Percentiles rank a stretch among this genome's conserved stretches.
phyloP scores from a whole-genome alignment of 2,329 filamentous ascomycete genomes.

The Neopestalotiopsis sp. region DNA sequence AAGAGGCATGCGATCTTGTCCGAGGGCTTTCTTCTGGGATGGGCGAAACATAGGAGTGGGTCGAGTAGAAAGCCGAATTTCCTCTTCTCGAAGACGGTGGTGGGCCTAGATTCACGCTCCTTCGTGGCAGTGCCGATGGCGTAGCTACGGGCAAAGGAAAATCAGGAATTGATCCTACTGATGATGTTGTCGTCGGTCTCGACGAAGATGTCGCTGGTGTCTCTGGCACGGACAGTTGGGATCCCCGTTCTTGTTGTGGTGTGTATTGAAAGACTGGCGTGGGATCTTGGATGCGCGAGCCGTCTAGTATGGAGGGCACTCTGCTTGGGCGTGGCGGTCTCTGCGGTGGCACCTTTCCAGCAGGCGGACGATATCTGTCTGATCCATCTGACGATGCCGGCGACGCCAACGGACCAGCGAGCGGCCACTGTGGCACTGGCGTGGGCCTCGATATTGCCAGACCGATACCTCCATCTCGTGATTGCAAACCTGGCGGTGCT shows the following conservation, averaged over 20 bases:
- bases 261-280: conserved; percentile 58
- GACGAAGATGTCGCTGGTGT: conserved; percentile 53
- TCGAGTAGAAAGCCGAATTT: conserved; percentile 69
- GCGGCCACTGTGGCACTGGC: conserved; percentile 42
- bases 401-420: conserved; percentile 34
- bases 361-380: conserved; percentile 55
- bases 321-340: conserved; percentile 64
- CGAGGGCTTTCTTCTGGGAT: conserved; percentile 74
- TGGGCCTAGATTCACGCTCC: conserved; percentile 61
- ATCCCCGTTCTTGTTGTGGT: conserved; percentile 42
- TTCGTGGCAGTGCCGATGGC: conserved; percentile 42
- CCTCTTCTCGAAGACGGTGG: conserved; percentile 65
- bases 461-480: conserved; percentile 43
- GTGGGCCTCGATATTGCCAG: conserved; percentile 56
- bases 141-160: conserved; percentile 52
- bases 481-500: conserved; percentile 39
- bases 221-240: conserved; percentile 49
- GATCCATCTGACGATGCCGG: conserved; percentile 29
- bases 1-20: conserved; percentile 64
- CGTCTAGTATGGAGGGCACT: conserved; percentile 64
- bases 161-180: conserved; percentile 63
- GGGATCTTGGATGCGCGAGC: conserved; percentile 59
- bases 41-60: conserved; percentile 71
- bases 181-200: conserved; percentile 58
- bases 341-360: conserved; percentile 58